Percentiles rank a stretch among this genome's conserved stretches.
These are phyloP conservation scores for Phycomyces blakesleeanus DNA, from an alignment of 192 early-diverging fungal genomes.

Conservation along the genomic window DNA sequence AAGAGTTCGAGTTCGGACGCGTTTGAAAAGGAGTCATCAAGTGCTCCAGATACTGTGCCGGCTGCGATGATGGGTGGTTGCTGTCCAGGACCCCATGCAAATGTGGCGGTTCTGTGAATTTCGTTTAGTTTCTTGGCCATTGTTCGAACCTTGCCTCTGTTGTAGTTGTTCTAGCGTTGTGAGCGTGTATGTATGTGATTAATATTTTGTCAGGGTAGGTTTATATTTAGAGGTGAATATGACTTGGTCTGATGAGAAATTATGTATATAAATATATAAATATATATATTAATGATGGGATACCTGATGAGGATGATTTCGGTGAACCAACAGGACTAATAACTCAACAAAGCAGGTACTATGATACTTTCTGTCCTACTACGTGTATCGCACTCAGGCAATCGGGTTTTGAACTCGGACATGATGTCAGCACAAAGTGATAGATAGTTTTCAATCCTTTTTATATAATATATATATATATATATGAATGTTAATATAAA, in stretches of 20 bases:
- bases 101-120: slow-evolving; percentile 78
- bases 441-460: too few species aligned
- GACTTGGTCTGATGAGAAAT: too few species aligned
- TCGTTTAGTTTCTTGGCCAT: slow-evolving; percentile 54
- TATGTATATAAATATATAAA: too few species aligned
- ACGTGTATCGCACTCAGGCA: neutral
- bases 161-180: neutral
- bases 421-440: slow-evolving; percentile 1
- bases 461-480: too few species aligned
- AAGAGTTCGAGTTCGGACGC: slow-evolving; percentile 87
- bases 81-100: slow-evolving; percentile 84
- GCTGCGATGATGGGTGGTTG: slow-evolving; percentile 74
- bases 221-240: neutral
- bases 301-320: slow-evolving; percentile 10
- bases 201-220: slow-evolving; percentile 3
- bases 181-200: too few species aligned
- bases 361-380: neutral
- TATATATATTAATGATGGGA: neutral
- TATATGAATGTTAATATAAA: too few species aligned
- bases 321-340: neutral
- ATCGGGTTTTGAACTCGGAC: neutral
- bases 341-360: neutral
- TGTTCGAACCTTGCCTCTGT: slow-evolving; percentile 13
- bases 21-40: slow-evolving; percentile 94
- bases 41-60: slow-evolving; percentile 92